phyloP scores from a whole-genome alignment of 2,329 filamentous ascomycete genomes.

The Penicillium sp. region DNA sequence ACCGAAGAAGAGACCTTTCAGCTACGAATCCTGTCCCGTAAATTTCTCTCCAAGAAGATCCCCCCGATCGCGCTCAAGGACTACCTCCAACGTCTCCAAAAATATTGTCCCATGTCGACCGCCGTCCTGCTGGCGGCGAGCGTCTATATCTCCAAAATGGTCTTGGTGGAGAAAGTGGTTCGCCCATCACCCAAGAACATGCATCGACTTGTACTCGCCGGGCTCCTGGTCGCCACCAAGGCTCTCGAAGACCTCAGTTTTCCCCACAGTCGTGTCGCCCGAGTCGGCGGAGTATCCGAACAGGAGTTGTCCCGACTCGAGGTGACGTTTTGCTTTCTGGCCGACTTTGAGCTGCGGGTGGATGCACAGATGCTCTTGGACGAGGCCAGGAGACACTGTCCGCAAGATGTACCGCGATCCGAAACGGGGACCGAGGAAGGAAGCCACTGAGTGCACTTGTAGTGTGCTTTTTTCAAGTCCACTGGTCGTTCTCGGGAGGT shows the following conservation, averaged over 20 bases:
- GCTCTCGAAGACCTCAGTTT: conserved; percentile 89
- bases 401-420: background rate
- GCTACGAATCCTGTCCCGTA: conserved; percentile 77
- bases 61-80: conserved; percentile 77
- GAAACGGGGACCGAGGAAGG: background rate
- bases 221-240: conserved; percentile 84
- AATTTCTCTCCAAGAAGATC: conserved; percentile 85
- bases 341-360: conserved; percentile 73
- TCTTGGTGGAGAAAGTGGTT: conserved; percentile 69
- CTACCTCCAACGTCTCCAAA: conserved; percentile 80
- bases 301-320: conserved; percentile 76
- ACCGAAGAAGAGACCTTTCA: conserved; percentile 70
- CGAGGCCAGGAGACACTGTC: conserved; percentile 32
- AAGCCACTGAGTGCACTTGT: background rate
- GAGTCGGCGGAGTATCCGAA: conserved; percentile 81
- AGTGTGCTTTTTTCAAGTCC: too few relatives aligned
- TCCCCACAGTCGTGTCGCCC: conserved; percentile 73
- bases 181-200: conserved; percentile 77
- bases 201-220: conserved; percentile 78
- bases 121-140: conserved; percentile 88
- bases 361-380: conserved; percentile 50
- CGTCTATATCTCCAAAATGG: conserved; percentile 77
- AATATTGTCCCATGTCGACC: conserved; percentile 87
- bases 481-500: too few relatives aligned
- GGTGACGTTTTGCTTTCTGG: conserved; percentile 80